Evolutionary conservation across 768 basidiomycete genomes (phyloP).

Genomic region (Leccinum rimulosum): DNA sequence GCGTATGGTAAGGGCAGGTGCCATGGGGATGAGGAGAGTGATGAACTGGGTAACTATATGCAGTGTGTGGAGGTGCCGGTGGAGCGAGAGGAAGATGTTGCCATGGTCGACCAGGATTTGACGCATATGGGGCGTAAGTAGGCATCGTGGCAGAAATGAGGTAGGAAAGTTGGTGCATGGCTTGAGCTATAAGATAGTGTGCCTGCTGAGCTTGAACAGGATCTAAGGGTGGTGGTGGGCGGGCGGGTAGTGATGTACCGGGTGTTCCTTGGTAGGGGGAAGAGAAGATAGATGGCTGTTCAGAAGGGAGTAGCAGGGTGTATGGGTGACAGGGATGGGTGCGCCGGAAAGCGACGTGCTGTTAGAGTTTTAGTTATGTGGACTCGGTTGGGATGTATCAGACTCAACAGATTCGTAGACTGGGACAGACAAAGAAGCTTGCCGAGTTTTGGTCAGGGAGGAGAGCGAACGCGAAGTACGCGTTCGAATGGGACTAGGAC

Average conservation of each 20-base stretch:
- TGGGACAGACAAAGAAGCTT: background rate
- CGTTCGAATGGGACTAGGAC: conserved; percentile 11
- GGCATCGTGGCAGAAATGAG: conserved; percentile 33
- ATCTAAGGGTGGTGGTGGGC: conserved; percentile 29
- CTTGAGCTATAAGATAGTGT: conserved; percentile 38
- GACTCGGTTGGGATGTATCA: conserved; percentile 3
- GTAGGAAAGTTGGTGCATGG: conserved; percentile 41
- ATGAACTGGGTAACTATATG: conserved; percentile 11
- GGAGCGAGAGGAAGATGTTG: conserved; percentile 3
- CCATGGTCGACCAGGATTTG: conserved; percentile 25
- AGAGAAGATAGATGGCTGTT: conserved; percentile 15
- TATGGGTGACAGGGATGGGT: conserved; percentile 20
- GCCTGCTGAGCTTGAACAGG: conserved; percentile 34
- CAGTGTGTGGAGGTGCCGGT: conserved; percentile 1
- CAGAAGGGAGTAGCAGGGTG: conserved; percentile 18
- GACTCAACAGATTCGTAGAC: conserved; percentile 10
- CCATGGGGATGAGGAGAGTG: conserved; percentile 17
- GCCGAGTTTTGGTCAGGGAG: conserved; percentile 11
- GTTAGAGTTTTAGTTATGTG: conserved; percentile 1
- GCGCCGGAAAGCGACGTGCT: conserved; percentile 11
- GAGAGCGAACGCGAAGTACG: conserved; percentile 11
- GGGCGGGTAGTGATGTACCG: conserved; percentile 25
- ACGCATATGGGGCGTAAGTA: conserved; percentile 18
- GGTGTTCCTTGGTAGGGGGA: conserved; percentile 15
- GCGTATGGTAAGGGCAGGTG: conserved; percentile 18